A percentile compares a stretch with the other conserved stretches of the same genome.
These are phyloP conservation scores for Podaxis sp. DNA, from an alignment of 768 basidiomycete genomes.

Conservation along the genomic window DNA sequence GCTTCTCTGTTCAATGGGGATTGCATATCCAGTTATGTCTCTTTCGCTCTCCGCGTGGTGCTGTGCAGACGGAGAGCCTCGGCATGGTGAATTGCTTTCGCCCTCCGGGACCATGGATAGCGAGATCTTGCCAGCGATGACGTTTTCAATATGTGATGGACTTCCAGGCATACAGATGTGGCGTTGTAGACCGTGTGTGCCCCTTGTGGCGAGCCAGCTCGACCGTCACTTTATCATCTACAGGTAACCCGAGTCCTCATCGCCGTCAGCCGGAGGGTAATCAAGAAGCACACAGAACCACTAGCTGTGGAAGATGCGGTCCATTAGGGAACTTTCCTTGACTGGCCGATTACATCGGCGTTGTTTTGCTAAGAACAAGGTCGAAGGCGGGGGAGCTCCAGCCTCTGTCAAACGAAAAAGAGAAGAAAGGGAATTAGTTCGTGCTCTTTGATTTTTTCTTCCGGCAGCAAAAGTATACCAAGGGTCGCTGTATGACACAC, in stretches of 20 bases:
- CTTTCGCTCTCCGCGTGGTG: slow-evolving; percentile 54
- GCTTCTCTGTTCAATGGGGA: slow-evolving; percentile 75
- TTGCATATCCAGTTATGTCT: slow-evolving; percentile 59
- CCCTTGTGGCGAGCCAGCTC: slow-evolving; percentile 61
- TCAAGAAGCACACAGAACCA: slow-evolving; percentile 64
- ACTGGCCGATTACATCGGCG: slow-evolving; percentile 50
- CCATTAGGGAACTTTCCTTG: slow-evolving; percentile 29
- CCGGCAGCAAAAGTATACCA: not conserved
- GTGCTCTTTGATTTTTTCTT: not conserved
- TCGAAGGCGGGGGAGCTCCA: slow-evolving; percentile 19
- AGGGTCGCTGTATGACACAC: not conserved
- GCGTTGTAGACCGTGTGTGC: slow-evolving; percentile 51
- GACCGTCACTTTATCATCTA: slow-evolving; percentile 47
- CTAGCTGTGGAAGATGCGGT: slow-evolving; percentile 52
- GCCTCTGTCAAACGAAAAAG: not conserved
- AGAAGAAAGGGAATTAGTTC: not conserved
- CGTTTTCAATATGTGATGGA: slow-evolving; percentile 17
- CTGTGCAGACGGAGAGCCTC: slow-evolving; percentile 36
- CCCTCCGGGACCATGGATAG: slow-evolving; percentile 31
- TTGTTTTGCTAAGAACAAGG: not conserved
- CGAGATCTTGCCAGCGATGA: not conserved
- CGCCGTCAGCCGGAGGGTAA: slow-evolving; percentile 51
- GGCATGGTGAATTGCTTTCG: slow-evolving; percentile 52
- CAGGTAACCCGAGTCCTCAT: slow-evolving; percentile 56
- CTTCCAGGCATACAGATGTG: slow-evolving; percentile 49